Conservation (phyloP, 257 asterid genomes). For the Solanum appendiculatum region DNA sequence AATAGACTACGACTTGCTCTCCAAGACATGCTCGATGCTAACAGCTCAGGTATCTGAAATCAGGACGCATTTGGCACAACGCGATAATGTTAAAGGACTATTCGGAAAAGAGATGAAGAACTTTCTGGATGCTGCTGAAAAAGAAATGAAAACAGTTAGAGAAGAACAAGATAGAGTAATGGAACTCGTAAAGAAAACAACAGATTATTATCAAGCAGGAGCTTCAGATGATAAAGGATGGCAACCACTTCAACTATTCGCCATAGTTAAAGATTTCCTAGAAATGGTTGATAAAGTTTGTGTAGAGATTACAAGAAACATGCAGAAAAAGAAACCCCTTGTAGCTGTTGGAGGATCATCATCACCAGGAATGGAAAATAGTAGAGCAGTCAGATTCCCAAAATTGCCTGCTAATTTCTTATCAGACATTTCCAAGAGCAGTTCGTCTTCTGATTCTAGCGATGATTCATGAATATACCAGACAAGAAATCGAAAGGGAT, state of each 20-base stretch:
- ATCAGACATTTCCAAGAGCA: constrained; percentile 43
- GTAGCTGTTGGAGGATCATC: constrained; percentile 31
- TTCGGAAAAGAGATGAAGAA: constrained; percentile 43
- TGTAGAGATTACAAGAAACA: constrained; percentile 56
- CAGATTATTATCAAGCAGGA: constrained; percentile 74
- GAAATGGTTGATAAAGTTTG: constrained; percentile 87
- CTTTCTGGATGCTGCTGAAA: constrained; percentile 50
- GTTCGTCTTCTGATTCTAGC: constrained; percentile 36
- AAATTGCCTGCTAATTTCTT: constrained; percentile 67
- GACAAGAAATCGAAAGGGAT: not conserved
- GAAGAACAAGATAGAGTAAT: constrained; percentile 60
- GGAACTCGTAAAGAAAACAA: constrained; percentile 70
- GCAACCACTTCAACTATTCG: constrained; percentile 48
- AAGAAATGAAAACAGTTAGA: constrained; percentile 33
- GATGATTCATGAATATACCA: constrained; percentile 21
- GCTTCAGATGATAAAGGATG: constrained; percentile 42
- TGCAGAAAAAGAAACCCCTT: constrained; percentile 49
- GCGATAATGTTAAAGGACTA: constrained; percentile 26
- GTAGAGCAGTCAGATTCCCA: constrained; percentile 61
- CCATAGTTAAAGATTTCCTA: constrained; percentile 64
- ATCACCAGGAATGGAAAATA: constrained; percentile 35
- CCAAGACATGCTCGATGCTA: constrained; percentile 27
- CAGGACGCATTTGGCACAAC: constrained; percentile 17
- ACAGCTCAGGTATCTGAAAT: constrained; percentile 31
- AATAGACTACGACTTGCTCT: constrained; percentile 41